Evolutionary conservation across 352 stramenopile genomes (phyloP).

Genomic region (Globisporangium okanoganense): DNA sequence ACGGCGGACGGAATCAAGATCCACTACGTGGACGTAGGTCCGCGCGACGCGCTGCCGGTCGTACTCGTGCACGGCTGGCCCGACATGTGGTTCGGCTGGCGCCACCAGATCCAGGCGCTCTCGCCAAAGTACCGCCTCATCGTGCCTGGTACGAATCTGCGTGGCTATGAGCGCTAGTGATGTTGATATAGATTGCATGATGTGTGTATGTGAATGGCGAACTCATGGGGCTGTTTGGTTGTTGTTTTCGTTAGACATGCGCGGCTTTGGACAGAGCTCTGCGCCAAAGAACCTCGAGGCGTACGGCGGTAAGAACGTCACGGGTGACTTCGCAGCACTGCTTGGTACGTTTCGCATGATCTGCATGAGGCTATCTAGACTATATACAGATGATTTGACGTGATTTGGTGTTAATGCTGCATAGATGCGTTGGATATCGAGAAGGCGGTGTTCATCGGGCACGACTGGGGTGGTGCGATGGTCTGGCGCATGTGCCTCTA

Average conservation of each 20-base stretch:
- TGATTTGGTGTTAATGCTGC: background rate
- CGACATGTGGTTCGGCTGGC: conserved; percentile 75
- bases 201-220: background rate
- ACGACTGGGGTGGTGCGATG: conserved; percentile 52
- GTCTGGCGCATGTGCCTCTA: conserved; percentile 58
- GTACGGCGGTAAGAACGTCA: conserved; percentile 64
- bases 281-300: conserved; percentile 34
- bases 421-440: conserved; percentile 61
- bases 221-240: background rate
- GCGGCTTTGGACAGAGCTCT: conserved; percentile 59
- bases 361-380: no score
- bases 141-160: conserved; percentile 33
- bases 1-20: conserved; percentile 31
- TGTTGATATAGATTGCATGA: background rate
- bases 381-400: background rate
- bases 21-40: conserved; percentile 61
- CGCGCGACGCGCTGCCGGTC: conserved; percentile 37
- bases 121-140: conserved; percentile 47
- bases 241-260: conserved; percentile 40
- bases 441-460: conserved; percentile 47
- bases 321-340: conserved; percentile 41
- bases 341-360: conserved; percentile 25
- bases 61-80: conserved; percentile 75
- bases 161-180: background rate
- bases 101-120: conserved; percentile 57